A percentile compares a stretch with the other conserved stretches of the same genome.
phyloP scores from a whole-genome alignment of 2,329 filamentous ascomycete genomes.

The Pseudocercospora macadamiae region DNA sequence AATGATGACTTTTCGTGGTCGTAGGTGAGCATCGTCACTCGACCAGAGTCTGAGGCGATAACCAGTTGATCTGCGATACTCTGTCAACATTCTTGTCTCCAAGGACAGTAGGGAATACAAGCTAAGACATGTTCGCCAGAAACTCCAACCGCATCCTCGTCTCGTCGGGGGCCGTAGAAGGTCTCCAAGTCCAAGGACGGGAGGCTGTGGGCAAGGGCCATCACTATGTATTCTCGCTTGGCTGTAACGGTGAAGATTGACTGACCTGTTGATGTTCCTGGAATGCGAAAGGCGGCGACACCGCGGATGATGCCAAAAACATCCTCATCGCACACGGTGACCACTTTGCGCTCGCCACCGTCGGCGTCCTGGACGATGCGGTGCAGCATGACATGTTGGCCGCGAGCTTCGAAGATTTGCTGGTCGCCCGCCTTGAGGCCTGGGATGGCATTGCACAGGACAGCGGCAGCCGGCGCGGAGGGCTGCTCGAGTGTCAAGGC shows the following conservation, averaged over 20 bases:
- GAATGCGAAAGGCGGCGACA: conserved; percentile 85
- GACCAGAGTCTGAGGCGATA: conserved; percentile 91
- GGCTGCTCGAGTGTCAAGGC: conserved; percentile 93
- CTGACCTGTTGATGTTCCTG: conserved; percentile 90
- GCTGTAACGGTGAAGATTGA: conserved; percentile 8
- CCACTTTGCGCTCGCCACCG: conserved; percentile 75
- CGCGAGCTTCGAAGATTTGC: conserved; percentile 92
- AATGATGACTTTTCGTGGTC: conserved; percentile 83
- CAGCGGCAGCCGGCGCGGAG: conserved; percentile 84
- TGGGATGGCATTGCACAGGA: conserved; percentile 80
- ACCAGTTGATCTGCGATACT: conserved; percentile 80
- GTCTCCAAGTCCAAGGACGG: background rate
- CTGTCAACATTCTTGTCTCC: conserved; percentile 12
- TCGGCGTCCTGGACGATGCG: conserved; percentile 66
- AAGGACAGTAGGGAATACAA: background rate
- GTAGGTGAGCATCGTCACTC: conserved; percentile 93
- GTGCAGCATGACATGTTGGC: conserved; percentile 84
- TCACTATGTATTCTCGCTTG: conserved; percentile 50
- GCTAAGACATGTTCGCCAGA: too few species aligned
- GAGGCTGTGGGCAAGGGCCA: conserved; percentile 30
- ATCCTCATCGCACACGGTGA: conserved; percentile 85
- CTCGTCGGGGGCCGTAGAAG: background rate
- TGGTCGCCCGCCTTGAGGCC: conserved; percentile 88
- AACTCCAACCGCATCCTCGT: conserved; percentile 3
- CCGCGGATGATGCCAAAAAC: conserved; percentile 93